Base-by-base conservation (phyloP, 2,329 filamentous ascomycete species). In the Alternaria atra region DNA sequence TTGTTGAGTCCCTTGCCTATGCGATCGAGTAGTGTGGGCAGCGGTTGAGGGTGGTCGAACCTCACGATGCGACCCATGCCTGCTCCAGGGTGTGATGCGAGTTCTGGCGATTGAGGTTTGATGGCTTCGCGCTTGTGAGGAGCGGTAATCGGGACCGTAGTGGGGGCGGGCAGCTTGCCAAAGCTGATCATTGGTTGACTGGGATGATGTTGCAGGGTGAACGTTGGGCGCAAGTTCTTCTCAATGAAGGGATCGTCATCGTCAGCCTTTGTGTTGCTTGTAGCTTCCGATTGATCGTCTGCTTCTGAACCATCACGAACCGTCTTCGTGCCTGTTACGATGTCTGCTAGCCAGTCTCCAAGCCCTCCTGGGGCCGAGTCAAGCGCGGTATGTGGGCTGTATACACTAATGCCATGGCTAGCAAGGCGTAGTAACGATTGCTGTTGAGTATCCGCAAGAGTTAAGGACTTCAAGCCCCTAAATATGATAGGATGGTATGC, bases 401-500 rank as follows among this genome's bases (percentile, higher is more conserved):
- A 99, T 58, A 99, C 93, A 66, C 93, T 96, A 72, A 99, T 93
- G 35, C 94, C 94, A 77, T 91, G 89, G 65, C 92, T 91, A 47
- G 90, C 91, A 12, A 99, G 86, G 44, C 90, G 87, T 4, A 99
- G 85, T 32, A 99, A 87, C 6, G 92, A 92, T 43, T 89, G 86
- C 77, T 99, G 95, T 78, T 98, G 95, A 9, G 92, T 87, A 75
- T 99, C 91, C 63, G 86, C 85, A 48, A 93, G 86, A 34, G 92
- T 97, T 75, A 99, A 83, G 66, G 92, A 90, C 81, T 97, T 99
- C 69, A 99, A 85, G 54, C 91, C 91, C 50, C 91, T 89, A 84
- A 99, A 99, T 76, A 99, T 98, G 77, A 98, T 95, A 23, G 95
- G 95, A 80, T 99, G 95, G 79, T 99, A 99, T 73, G 93, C 91